phyloP scores from a whole-genome alignment of 2,329 filamentous ascomycete species.

The Paracamarosporium sp. region DNA sequence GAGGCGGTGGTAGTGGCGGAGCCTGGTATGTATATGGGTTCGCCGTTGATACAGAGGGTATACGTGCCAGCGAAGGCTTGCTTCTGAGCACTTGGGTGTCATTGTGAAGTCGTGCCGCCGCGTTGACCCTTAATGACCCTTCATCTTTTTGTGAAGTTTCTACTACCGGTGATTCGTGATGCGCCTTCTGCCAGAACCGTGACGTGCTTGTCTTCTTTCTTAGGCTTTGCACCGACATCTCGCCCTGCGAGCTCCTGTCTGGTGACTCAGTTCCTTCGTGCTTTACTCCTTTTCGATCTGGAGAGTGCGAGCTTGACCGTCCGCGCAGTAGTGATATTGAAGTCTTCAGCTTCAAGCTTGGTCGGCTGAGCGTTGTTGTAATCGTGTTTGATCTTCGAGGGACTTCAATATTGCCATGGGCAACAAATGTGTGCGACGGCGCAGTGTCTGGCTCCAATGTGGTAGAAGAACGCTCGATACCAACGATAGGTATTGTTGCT shows the following conservation, averaged over 20 bases:
- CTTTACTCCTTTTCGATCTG: constrained; percentile 14
- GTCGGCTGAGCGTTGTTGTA: constrained; percentile 26
- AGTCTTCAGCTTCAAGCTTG: constrained; percentile 34
- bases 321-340: constrained; percentile 31
- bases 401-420: constrained; percentile 28
- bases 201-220: constrained; percentile 27
- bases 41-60: not conserved
- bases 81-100: not conserved
- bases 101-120: not conserved
- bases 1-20: constrained; percentile 3
- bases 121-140: not conserved
- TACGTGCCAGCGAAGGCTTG: not conserved
- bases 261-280: not conserved
- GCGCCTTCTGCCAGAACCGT: constrained; percentile 23
- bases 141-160: not conserved
- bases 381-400: constrained; percentile 37
- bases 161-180: constrained; percentile 12
- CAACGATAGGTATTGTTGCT: constrained; percentile 20
- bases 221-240: constrained; percentile 13
- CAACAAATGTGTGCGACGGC: constrained; percentile 34
- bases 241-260: not conserved
- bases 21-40: constrained; percentile 1
- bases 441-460: constrained; percentile 31
- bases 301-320: constrained; percentile 23
- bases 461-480: constrained; percentile 23